phyloP scores from a whole-genome alignment of 2,329 filamentous ascomycete species.

The Ophiostoma triangulosporum region DNA sequence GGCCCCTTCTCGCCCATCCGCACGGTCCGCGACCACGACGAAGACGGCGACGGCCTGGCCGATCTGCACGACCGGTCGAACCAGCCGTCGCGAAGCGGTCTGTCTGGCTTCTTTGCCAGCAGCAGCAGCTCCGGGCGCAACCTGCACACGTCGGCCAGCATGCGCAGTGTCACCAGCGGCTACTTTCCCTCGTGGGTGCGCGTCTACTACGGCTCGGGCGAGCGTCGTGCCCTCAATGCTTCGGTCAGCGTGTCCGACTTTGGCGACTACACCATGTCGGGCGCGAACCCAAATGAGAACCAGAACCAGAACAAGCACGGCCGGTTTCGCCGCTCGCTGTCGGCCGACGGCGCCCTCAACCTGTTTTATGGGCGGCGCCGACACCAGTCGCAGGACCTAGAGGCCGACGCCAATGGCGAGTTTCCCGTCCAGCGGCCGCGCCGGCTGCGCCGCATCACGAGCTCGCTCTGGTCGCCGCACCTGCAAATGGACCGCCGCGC shows the following conservation, averaged over 20 bases:
- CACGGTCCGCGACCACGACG: conserved; percentile 44
- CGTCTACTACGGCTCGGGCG: conserved; percentile 59
- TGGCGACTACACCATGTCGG: conserved; percentile 16
- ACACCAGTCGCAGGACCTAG: conserved; percentile 25
- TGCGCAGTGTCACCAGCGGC: conserved; percentile 22
- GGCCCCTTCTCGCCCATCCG: conserved; percentile 43
- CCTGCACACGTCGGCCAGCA: conserved; percentile 36
- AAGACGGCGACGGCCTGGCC: conserved; percentile 49
- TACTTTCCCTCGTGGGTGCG: conserved; percentile 44
- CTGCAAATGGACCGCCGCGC: conserved; percentile 49
- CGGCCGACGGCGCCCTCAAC: conserved; percentile 34
- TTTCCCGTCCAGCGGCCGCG: conserved; percentile 18
- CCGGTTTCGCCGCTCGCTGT: conserved; percentile 32
- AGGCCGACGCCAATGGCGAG: conserved; percentile 21
- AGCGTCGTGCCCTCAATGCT: conserved; percentile 37
- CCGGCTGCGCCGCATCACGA: conserved; percentile 33
- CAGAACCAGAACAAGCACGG: conserved; percentile 16
- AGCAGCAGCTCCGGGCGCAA: conserved; percentile 30
- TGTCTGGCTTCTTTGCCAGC: conserved; percentile 38
- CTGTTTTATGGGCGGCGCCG: conserved; percentile 34
- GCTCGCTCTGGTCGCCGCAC: conserved; percentile 62
- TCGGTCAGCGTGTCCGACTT: conserved; percentile 29
- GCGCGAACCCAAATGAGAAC: conserved; percentile 29
- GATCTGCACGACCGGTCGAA: conserved; percentile 41
- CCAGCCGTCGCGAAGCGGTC: conserved; percentile 38